phyloP scores from a whole-genome alignment of 305 asterid species.

The Caryopteris hybrid region DNA sequence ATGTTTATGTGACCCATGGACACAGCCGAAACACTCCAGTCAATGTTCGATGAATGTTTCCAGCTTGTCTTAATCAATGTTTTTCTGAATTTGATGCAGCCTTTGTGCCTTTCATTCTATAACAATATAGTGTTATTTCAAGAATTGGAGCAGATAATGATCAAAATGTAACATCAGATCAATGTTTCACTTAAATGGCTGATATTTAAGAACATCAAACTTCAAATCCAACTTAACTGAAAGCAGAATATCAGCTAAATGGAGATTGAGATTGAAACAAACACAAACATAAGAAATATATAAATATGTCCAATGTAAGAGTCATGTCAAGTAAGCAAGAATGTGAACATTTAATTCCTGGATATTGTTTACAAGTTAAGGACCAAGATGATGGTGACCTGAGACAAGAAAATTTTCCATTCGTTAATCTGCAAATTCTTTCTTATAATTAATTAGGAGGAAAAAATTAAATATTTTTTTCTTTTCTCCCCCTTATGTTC shows the following conservation, averaged over 20 bases:
- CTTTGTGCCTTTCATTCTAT: not conserved
- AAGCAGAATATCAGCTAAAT: slow-evolving; percentile 7
- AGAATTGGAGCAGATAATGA: slow-evolving; percentile 20
- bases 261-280: not conserved
- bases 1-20: slow-evolving; percentile 19
- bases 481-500: not conserved
- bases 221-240: slow-evolving; percentile 27
- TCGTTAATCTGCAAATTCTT: not conserved
- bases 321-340: slow-evolving; percentile 23
- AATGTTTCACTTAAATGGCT: not conserved
- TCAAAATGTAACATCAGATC: slow-evolving; percentile 28
- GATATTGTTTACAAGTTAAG: slow-evolving; percentile 16
- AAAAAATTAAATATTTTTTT: not conserved
- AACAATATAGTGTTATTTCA: slow-evolving; percentile 5
- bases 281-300: slow-evolving; percentile 2
- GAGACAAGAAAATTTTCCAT: not conserved
- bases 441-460: not conserved
- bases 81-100: slow-evolving; percentile 30
- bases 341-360: slow-evolving; percentile 4
- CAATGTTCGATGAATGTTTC: slow-evolving; percentile 10
- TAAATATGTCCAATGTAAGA: not conserved
- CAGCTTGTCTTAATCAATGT: slow-evolving; percentile 11
- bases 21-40: slow-evolving; percentile 22
- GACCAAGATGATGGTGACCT: slow-evolving; percentile 10
- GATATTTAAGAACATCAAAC: slow-evolving; percentile 14